Percentiles rank a stretch among this genome's conserved stretches.
phyloP scores from a whole-genome alignment of 2,329 filamentous ascomycete genomes.

The Botrytis medusae region DNA sequence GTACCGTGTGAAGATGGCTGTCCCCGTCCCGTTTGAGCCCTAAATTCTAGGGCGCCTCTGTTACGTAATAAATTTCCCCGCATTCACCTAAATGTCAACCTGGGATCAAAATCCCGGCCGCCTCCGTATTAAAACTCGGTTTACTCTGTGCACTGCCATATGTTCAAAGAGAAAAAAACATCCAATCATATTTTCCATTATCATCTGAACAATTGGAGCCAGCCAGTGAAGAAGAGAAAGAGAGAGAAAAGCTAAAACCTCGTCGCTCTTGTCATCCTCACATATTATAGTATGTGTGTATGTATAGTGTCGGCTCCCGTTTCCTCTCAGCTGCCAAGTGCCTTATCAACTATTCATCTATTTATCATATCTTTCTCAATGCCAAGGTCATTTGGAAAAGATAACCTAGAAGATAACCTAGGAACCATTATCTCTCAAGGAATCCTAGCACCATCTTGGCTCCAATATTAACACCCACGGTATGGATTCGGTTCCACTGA shows the following conservation, averaged over 20 bases:
- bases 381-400: background rate
- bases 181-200: background rate
- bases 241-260: background rate
- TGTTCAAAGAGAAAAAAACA: background rate
- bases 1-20: background rate
- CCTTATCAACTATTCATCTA: background rate
- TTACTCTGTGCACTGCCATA: no score
- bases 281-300: background rate
- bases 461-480: background rate
- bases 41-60: background rate
- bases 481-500: background rate
- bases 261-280: background rate
- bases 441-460: background rate
- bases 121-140: background rate
- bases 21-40: background rate
- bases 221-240: background rate
- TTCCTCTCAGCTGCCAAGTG: conserved; percentile 3
- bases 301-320: background rate
- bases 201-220: conserved; percentile 4
- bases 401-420: background rate
- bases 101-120: background rate
- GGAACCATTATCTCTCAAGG: background rate
- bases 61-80: background rate
- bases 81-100: background rate
- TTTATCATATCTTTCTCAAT: background rate